Base-by-base conservation (phyloP, 2,329 filamentous ascomycete species). In the Mariannaea sp. region DNA sequence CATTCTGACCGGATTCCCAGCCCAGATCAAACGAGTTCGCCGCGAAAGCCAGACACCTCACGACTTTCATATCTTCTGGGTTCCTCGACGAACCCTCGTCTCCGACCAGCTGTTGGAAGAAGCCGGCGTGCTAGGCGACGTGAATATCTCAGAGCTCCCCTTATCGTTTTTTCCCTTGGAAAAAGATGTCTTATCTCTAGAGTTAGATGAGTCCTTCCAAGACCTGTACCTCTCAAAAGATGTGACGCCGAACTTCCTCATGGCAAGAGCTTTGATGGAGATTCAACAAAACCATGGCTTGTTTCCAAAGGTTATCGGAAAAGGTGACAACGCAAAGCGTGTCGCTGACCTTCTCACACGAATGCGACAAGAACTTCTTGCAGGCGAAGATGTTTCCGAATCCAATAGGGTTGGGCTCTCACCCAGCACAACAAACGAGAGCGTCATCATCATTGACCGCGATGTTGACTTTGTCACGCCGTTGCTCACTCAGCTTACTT, bases 61-160 rank as follows among this genome's bases (percentile, higher is more conserved):
- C 81, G 93, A 99, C 65, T 96, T 97, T 70, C 93, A 92, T 58
- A 88, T 99, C 64, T 93, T 97, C 70, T 97, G 94, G 90, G 89
- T 96, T 35, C 93, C 95, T 5, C 86, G 94, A 53, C 88, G 94
- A 57, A 97, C 94, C 4, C 79, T 96, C 49, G 88, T 97, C 49
- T 94, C 91, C 62, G 92, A 97, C 70, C 87, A 92, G 69, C 83
- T 97, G 42, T 80, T 99, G 32, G 94, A 99, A 73, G 92, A 96
- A 68, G 88, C 90, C 32, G 94, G 93, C 20, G 90, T 99, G 12
- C 81, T 97, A 42, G 95, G 94, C 53, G 94, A 99, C 70, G 88
- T 92, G 57, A 97, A 85, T 67, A 88, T 97, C 60, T 82, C 87
- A 52, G 92, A 97, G 71, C 84, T 96, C 50, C 89, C 92, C 1